A percentile compares a stretch with the other conserved stretches of the same genome.
Evolutionary conservation across 306 rosid genomes (phyloP).

Genomic region (Sicyos baderoa): DNA sequence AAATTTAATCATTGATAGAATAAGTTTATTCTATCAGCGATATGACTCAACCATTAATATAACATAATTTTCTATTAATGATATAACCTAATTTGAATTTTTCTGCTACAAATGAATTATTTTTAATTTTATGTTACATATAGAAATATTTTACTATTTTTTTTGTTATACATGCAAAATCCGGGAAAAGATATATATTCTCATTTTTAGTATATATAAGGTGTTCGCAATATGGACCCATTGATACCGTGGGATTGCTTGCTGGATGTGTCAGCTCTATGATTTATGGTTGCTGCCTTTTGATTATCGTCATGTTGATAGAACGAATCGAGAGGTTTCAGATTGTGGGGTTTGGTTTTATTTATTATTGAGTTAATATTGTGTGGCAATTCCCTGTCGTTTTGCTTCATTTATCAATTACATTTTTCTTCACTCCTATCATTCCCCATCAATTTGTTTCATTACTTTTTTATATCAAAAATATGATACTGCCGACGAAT

Average conservation of each 20-base stretch:
- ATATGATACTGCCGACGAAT: not conserved
- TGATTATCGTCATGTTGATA: not conserved
- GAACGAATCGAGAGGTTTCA: not conserved
- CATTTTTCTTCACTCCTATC: not conserved
- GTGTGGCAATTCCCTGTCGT: slow-evolving; percentile 10
- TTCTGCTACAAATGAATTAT: no score
- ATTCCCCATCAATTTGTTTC: not conserved
- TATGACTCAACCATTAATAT: no score
- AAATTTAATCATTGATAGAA: no score
- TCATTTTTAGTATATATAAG: no score
- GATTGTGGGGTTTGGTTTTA: not conserved
- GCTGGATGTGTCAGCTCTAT: not conserved
- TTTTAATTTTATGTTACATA: no score
- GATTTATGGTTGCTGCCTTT: not conserved
- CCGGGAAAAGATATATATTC: no score
- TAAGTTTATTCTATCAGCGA: no score
- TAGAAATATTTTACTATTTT: no score
- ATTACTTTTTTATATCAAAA: not conserved
- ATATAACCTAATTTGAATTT: no score
- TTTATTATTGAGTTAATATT: not conserved
- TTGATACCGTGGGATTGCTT: not conserved
- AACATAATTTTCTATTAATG: no score
- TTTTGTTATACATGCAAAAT: no score
- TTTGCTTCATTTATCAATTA: not conserved
- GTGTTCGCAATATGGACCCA: not conserved